Base-by-base conservation (phyloP, 805 yeast species). In the Suhomyces kilbournensis region DNA sequence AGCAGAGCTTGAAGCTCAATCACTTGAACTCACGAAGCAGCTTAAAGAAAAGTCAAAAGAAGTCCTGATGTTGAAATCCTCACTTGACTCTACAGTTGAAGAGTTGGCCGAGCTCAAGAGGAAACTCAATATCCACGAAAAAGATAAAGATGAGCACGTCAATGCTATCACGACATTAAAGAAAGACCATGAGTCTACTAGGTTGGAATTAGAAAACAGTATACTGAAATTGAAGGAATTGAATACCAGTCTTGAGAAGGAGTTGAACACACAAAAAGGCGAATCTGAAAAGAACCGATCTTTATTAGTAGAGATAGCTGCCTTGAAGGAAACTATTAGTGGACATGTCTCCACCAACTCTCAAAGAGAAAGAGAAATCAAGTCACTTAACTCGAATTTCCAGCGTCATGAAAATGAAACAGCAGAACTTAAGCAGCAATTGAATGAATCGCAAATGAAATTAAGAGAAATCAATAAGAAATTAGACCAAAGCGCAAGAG, bases 1-100 rank as follows among this genome's bases (percentile, higher is more conserved):
- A 46, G 56, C 58, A 2, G 59, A 56, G 2, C 60, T 77, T 8
- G 71, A 72, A 50, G 51, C 50, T 10, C 64, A 68, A 39, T 38
- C 67, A 9, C 47, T 52, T 3, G 56, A 56, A 20, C 56, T 61
- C 25, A 23, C 50, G 2, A 49, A 51, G 44, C 39, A 30, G 4
- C 47, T 54, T 23, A 40, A 49, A 26, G 50, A 52, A 10, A 54
- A 52, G 35, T 30, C 54, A 4, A 30, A 46, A 10, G 49, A 63
- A 51, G 38, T 46, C 14, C 19, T 45, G 19, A 40, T 52, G 14
- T 43, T 58, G 23, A 49, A 49, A 26, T 23, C 40, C 14, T 57
- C 58, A 22, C 56, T 53, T 23, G 47, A 42, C 7, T 47, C 47
- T 3, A 47, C 53, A 0, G 23, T 42, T 10, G 35, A 23, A 2